phyloP scores from a whole-genome alignment of 257 asterid genomes.

The Craterostigma plantagineum region DNA sequence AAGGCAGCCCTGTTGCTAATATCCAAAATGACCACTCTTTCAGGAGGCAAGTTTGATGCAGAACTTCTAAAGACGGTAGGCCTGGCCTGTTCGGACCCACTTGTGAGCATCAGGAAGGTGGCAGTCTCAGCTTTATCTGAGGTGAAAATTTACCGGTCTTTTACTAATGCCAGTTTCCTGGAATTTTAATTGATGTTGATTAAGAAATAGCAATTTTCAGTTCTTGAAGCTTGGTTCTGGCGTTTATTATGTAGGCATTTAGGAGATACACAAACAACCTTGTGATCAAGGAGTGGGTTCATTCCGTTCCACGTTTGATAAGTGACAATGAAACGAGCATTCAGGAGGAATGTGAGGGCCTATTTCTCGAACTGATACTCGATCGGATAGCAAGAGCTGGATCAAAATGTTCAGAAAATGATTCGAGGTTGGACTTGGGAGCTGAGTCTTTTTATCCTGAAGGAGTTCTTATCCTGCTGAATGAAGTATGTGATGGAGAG shows the following conservation, averaged over 20 bases:
- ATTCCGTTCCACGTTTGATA: conserved; percentile 64
- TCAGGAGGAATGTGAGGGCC: conserved; percentile 88
- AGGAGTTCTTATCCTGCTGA: conserved; percentile 35
- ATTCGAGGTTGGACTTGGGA: conserved; percentile 12
- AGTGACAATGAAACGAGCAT: conserved; percentile 80
- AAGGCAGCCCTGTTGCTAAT: conserved; percentile 73
- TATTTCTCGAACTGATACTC: conserved; percentile 66
- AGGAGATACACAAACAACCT: conserved; percentile 30
- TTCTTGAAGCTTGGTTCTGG: too few relatives aligned
- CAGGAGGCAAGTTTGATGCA: conserved; percentile 53
- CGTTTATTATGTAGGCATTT: conserved; percentile 43
- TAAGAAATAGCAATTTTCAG: too few relatives aligned
- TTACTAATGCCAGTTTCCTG: too few relatives aligned
- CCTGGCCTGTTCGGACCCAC: conserved; percentile 90
- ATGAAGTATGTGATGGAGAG: conserved; percentile 60
- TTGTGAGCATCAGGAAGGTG: conserved; percentile 86
- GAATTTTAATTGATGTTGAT: too few relatives aligned
- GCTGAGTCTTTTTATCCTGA: conserved; percentile 20
- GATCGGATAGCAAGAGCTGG: conserved; percentile 44
- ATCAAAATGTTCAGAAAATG: conserved; percentile 14
- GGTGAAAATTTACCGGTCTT: conserved; percentile 27
- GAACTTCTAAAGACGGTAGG: conserved; percentile 66
- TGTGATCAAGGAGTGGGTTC: conserved; percentile 79
- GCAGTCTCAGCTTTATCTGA: conserved; percentile 79
- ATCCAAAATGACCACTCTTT: conserved; percentile 45